Conservation (phyloP, 1,139 yeast genomes). For the Saccharomyces uvarum region DNA sequence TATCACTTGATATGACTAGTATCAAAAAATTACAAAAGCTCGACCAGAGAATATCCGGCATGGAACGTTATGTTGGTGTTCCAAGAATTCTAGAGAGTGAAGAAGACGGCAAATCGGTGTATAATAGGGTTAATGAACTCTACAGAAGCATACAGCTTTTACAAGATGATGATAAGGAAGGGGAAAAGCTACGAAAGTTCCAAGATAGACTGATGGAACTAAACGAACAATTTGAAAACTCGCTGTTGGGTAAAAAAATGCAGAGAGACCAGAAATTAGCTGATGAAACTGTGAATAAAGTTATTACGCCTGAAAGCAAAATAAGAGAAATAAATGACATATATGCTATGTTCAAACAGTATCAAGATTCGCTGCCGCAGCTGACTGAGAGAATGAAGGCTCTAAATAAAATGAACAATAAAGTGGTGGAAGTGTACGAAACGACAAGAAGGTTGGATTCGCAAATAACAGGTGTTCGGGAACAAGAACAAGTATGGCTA, state of each 20-base stretch:
- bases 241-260: slow-evolving; percentile 19
- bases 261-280: slow-evolving; percentile 24
- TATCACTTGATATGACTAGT: not conserved
- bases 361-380: slow-evolving; percentile 36
- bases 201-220: slow-evolving; percentile 36
- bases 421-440: slow-evolving; percentile 46
- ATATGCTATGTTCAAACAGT: slow-evolving; percentile 36
- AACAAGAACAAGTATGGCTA: slow-evolving; percentile 40
- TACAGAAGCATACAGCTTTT: slow-evolving; percentile 14
- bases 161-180: slow-evolving; percentile 2
- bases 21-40: not conserved
- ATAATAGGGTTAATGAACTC: slow-evolving; percentile 23
- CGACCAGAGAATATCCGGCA: not conserved
- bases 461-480: slow-evolving; percentile 33
- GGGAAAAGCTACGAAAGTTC: slow-evolving; percentile 19
- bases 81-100: not conserved
- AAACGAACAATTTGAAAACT: slow-evolving; percentile 27
- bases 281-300: slow-evolving; percentile 18
- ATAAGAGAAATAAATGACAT: slow-evolving; percentile 37
- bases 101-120: not conserved
- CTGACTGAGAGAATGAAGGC: slow-evolving; percentile 40
- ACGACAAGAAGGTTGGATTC: slow-evolving; percentile 44
- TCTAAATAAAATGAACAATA: slow-evolving; percentile 41
- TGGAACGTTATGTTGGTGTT: not conserved
- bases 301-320: slow-evolving; percentile 23